Percentiles rank a stretch among this genome's conserved stretches.
Conservation (phyloP, 1,139 yeast genomes). For the Pichia sp. region DNA sequence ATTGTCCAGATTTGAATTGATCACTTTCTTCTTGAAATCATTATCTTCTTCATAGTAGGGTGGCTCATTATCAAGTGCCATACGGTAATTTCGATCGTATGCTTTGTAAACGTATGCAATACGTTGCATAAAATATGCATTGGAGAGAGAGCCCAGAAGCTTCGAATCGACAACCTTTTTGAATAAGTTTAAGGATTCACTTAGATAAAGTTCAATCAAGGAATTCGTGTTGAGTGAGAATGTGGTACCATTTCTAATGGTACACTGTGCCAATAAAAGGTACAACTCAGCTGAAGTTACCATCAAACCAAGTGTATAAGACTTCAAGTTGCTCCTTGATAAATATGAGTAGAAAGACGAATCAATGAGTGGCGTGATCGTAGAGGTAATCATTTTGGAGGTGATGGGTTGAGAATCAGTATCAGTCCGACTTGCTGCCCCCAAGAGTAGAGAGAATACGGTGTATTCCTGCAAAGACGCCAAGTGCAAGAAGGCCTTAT, state of each 20-base stretch:
- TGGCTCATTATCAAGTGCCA: background rate
- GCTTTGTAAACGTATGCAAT: slow-evolving; percentile 39
- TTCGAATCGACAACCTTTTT: slow-evolving; percentile 39
- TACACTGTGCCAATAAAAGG: slow-evolving; percentile 31
- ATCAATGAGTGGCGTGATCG: slow-evolving; percentile 61
- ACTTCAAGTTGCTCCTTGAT: slow-evolving; percentile 57
- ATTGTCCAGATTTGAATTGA: slow-evolving; percentile 31
- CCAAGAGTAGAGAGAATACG: slow-evolving; percentile 63
- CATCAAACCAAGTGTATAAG: slow-evolving; percentile 49
- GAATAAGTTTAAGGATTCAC: slow-evolving; percentile 45
- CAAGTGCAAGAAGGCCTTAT: slow-evolving; percentile 75
- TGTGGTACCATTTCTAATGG: slow-evolving; percentile 8
- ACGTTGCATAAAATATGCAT: slow-evolving; percentile 32
- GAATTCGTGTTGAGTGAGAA: background rate
- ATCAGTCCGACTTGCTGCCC: slow-evolving; percentile 35
- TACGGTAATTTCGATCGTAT: slow-evolving; percentile 10
- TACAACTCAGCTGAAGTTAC: slow-evolving; percentile 38
- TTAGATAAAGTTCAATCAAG: slow-evolving; percentile 31
- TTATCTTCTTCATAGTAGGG: slow-evolving; percentile 32
- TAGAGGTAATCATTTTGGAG: slow-evolving; percentile 51
- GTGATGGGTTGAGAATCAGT: slow-evolving; percentile 27
- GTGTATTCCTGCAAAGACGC: slow-evolving; percentile 89
- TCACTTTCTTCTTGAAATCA: slow-evolving; percentile 30
- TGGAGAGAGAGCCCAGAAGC: slow-evolving; percentile 33
- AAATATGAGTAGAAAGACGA: slow-evolving; percentile 55